A percentile compares a stretch with the other conserved stretches of the same genome.
phyloP scores from a whole-genome alignment of 2,329 filamentous ascomycete genomes.

The Aureobasidium pullulans region DNA sequence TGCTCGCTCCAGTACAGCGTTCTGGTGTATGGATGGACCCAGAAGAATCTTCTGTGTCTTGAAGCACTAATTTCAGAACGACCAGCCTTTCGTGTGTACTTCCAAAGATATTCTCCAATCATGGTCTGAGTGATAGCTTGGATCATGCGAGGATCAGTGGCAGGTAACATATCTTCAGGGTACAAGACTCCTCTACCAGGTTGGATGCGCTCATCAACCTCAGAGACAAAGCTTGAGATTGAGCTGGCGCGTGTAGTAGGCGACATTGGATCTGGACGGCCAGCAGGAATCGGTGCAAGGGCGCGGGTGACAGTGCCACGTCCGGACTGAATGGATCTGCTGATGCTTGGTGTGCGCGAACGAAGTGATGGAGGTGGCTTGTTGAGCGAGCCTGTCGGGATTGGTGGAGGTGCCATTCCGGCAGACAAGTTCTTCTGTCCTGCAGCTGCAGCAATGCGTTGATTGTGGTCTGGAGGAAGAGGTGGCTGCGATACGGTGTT shows the following conservation, averaged over 20 bases:
- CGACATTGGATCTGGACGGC: slow-evolving; percentile 37
- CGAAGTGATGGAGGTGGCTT: slow-evolving; percentile 19
- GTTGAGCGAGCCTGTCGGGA: slow-evolving; percentile 56
- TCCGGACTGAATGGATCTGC: slow-evolving; percentile 6
- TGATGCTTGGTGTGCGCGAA: slow-evolving; percentile 30
- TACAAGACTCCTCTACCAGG: slow-evolving; percentile 53
- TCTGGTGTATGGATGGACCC: slow-evolving; percentile 95
- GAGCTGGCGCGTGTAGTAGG: slow-evolving; percentile 63
- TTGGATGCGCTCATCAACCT: slow-evolving; percentile 87
- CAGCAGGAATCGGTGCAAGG: slow-evolving; percentile 26
- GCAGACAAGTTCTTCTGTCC: slow-evolving; percentile 41
- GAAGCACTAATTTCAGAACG: slow-evolving; percentile 75
- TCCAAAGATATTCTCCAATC: slow-evolving; percentile 99
- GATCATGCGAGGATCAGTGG: slow-evolving; percentile 93
- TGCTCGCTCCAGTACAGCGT: slow-evolving; percentile 95
- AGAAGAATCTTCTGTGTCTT: slow-evolving; percentile 92
- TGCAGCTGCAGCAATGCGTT: slow-evolving; percentile 74
- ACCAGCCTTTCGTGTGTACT: slow-evolving; percentile 94
- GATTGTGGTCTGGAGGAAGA: slow-evolving; percentile 72
- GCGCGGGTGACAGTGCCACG: not conserved
- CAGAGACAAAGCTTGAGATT: slow-evolving; percentile 89
- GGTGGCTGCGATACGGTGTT: slow-evolving; percentile 53
- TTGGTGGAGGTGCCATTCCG: slow-evolving; percentile 75
- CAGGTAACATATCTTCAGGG: slow-evolving; percentile 54
- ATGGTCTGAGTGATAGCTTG: slow-evolving; percentile 98